Base-by-base conservation (phyloP, 179 eudicot genomes). In the Spergularia azorica region DNA sequence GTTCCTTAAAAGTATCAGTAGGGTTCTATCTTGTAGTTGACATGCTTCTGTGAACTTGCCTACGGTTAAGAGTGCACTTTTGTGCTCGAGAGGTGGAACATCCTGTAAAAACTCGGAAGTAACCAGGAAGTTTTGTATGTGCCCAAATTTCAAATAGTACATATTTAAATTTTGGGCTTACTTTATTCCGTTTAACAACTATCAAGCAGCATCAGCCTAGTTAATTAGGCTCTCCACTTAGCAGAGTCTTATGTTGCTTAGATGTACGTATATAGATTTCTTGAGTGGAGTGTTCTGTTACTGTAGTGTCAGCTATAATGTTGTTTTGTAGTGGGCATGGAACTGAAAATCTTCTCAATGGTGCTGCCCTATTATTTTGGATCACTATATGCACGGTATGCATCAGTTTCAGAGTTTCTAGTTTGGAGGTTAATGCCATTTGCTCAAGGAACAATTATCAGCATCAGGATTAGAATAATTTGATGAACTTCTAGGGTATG, bases 401-500 rank as follows among this genome's bases (percentile, higher is more conserved):
- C n/a, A n/a, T n/a, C n/a, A n/a, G n/a, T n/a, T n/a, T n/a, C n/a
- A n/a, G n/a, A n/a, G n/a, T n/a, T n/a, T n/a, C n/a, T n/a, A n/a
- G n/a, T n/a, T n/a, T 26, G 32, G 32, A 26, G 32, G 32, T 26
- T 26, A 26, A 26, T 26, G 32, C 32, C 32, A 26, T 26, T 26
- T 26, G 32, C 32, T 26, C 32, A 26, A 26, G 32, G 32, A 26
- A 26, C 32, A 26, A 26, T 26, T 26, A 26, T 26, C 32, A 26
- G 32, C 32, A 26, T 26, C 32, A 26, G 32, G 32, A 26, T 26
- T 26, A 26, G 32, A 26, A 2, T 26, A 26, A 14, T 57, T 57
- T 20, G 63, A 60, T 64, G 1, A 64, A 38, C 46, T 64, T 64
- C 69, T 39, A 65, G 69, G 69, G 69, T 50, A 15, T 17, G 52